Percentiles rank a stretch among this genome's conserved stretches.
Evolutionary conservation across 495 filamentous ascomycete species (phyloP).

Genomic region (Aspergillus affinis): DNA sequence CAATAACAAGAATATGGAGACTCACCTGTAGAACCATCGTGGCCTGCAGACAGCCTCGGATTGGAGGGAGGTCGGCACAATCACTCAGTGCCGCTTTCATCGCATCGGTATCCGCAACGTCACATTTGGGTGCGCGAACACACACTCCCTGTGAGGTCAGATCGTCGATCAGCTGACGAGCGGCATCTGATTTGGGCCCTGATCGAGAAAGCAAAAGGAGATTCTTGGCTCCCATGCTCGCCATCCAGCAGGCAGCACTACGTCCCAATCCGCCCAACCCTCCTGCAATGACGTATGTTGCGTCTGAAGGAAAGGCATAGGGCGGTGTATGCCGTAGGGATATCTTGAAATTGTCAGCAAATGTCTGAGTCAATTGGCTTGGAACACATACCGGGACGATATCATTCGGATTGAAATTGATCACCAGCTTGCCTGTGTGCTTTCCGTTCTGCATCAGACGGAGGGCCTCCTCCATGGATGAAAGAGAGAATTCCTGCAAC

Average conservation of each 20-base stretch:
- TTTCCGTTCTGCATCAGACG: slow-evolving; percentile 55
- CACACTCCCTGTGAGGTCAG: not conserved
- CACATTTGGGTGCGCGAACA: not conserved
- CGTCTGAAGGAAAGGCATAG: not conserved
- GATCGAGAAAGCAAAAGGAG: not conserved
- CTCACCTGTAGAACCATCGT: not conserved
- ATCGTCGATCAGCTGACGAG: not conserved
- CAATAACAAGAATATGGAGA: too few species aligned
- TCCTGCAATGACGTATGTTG: not conserved
- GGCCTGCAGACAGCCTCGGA: not conserved
- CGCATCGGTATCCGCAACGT: not conserved
- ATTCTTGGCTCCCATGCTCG: not conserved
- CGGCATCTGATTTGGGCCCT: not conserved
- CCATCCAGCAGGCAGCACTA: not conserved
- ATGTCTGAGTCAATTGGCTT: not conserved
- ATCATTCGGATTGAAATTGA: slow-evolving; percentile 35
- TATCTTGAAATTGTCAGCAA: not conserved
- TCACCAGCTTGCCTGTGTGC: slow-evolving; percentile 57
- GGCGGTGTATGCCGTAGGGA: not conserved
- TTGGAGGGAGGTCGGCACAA: not conserved
- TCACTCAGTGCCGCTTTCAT: not conserved
- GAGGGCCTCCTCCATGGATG: slow-evolving; percentile 52
- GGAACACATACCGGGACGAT: not conserved
- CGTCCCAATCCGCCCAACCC: not conserved
- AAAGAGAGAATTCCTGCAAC: slow-evolving; percentile 38